phyloP scores from a whole-genome alignment of 23 red algal species.

The Pyropia haitanensis region DNA sequence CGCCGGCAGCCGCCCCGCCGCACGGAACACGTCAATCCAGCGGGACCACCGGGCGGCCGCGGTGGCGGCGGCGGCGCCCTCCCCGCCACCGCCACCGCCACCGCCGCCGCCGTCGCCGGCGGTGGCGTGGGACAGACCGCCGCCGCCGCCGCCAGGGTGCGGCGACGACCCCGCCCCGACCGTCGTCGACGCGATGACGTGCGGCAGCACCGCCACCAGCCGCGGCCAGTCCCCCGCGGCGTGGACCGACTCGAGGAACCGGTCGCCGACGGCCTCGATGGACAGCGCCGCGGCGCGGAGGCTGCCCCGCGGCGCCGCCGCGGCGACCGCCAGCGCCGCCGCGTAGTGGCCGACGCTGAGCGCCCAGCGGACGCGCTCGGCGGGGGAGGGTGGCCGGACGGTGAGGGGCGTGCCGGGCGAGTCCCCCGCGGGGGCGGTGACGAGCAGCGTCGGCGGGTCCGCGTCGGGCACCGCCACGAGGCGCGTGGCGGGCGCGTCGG shows the following conservation, averaged over 20 bases:
- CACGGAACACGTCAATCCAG: conserved; percentile 51
- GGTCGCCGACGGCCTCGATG: conserved; percentile 62
- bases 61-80: conserved; percentile 29
- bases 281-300: conserved; percentile 44
- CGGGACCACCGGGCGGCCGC: conserved; percentile 47
- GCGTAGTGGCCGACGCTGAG: conserved; percentile 41
- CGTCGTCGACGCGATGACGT: conserved; percentile 43
- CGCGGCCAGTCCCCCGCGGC: conserved; percentile 29
- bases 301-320: conserved; percentile 45
- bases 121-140: background rate
- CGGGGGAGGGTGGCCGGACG: conserved; percentile 26
- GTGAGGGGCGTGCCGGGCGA: no score
- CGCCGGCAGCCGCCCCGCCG: conserved; percentile 22
- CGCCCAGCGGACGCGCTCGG: conserved; percentile 68
- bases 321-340: conserved; percentile 53
- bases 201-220: conserved; percentile 48
- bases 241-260: conserved; percentile 50
- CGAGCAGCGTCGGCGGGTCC: no score
- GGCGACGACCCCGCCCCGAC: background rate
- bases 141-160: background rate
- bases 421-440: no score
- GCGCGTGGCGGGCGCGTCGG: no score
- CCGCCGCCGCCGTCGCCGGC: background rate
- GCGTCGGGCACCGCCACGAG: no score
- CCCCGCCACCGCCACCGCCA: conserved; percentile 10